phyloP scores from a whole-genome alignment of 2,329 filamentous ascomycete genomes.

The Neonectria hederae region DNA sequence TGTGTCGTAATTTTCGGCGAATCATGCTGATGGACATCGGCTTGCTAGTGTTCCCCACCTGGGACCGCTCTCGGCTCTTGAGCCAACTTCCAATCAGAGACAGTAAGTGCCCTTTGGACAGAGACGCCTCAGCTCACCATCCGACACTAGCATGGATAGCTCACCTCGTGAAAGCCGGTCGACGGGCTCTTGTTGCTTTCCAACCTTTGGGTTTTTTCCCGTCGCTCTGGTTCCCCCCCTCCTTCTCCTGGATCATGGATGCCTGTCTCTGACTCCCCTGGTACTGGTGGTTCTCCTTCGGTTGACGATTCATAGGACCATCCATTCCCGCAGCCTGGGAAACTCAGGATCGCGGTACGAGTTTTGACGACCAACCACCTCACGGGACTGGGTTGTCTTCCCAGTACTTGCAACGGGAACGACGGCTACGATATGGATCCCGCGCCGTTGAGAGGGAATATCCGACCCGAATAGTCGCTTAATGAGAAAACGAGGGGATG shows the following conservation, averaged over 20 bases:
- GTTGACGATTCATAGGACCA: constrained; percentile 38
- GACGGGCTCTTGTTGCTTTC: constrained; percentile 38
- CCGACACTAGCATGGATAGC: constrained; percentile 45
- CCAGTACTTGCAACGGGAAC: constrained; percentile 36
- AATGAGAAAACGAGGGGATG: constrained; percentile 2
- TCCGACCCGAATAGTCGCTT: constrained; percentile 26
- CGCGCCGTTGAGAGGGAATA: constrained; percentile 36
- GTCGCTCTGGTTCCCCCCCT: constrained; percentile 13
- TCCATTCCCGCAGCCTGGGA: constrained; percentile 35
- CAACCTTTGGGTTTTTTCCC: constrained; percentile 33
- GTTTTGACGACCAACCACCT: constrained; percentile 44
- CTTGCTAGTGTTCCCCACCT: constrained; percentile 35
- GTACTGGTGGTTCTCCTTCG: constrained; percentile 30
- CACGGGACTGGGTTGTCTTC: constrained; percentile 34
- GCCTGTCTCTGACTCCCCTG: constrained; percentile 13
- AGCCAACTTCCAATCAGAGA: constrained; percentile 43
- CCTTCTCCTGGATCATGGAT: constrained; percentile 30
- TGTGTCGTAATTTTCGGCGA: constrained; percentile 30
- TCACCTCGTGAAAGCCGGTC: constrained; percentile 35
- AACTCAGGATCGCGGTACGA: constrained; percentile 26
- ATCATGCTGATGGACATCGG: constrained; percentile 28
- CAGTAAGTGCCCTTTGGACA: constrained; percentile 42
- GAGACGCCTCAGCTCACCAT: constrained; percentile 48
- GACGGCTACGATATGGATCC: constrained; percentile 40
- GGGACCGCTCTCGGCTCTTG: constrained; percentile 34